Conservation (phyloP, 306 rosid species). For the Nissolia schottii region DNA sequence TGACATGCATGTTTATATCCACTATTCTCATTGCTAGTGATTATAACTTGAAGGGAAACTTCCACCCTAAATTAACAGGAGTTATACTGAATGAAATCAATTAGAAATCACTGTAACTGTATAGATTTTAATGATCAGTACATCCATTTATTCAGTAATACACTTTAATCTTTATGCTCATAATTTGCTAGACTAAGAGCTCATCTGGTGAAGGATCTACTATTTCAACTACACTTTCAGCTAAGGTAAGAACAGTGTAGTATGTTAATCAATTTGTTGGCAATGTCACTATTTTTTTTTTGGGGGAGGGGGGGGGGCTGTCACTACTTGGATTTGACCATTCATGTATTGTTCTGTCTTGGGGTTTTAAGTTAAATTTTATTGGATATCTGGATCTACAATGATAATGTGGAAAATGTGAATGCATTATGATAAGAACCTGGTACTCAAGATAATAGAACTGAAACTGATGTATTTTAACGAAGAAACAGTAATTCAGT, state of each 20-base stretch:
- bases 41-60: not conserved
- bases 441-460: no score
- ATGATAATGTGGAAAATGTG: not conserved
- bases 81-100: not conserved
- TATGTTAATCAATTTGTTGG: not conserved
- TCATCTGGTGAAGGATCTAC: conserved; percentile 54
- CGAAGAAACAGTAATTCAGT: no score
- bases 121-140: no score
- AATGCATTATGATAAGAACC: no score
- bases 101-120: not conserved
- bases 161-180: no score
- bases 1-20: not conserved
- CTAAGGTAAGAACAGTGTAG: conserved; percentile 40
- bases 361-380: not conserved
- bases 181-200: conserved; percentile 45
- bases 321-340: no score
- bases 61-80: not conserved
- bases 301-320: not conserved
- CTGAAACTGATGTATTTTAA: no score
- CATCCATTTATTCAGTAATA: not conserved
- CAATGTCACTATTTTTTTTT: not conserved
- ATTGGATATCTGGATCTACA: not conserved
- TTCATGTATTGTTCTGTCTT: not conserved
- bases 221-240: conserved; percentile 38
- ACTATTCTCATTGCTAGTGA: not conserved